Percentiles rank a stretch among this genome's conserved stretches.
These are phyloP conservation scores for Pythium grandisporangium DNA, from an alignment of 352 stramenopile genomes.

Conservation along the genomic window DNA sequence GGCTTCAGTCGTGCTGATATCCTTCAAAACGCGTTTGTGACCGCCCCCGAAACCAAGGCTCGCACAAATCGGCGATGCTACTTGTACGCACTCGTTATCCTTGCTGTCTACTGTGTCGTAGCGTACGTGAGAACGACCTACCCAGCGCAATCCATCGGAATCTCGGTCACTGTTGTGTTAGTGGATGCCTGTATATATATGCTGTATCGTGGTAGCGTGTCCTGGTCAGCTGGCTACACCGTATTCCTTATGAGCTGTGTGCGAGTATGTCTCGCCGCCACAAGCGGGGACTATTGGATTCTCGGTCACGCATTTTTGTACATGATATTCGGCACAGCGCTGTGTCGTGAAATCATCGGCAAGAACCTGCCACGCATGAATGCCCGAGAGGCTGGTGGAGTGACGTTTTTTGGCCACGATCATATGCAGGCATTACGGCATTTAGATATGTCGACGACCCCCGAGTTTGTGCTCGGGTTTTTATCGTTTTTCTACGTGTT, in stretches of 20 bases:
- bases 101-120: slow-evolving; percentile 56
- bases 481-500: slow-evolving; percentile 85
- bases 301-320: slow-evolving; percentile 72
- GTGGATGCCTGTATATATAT: slow-evolving; percentile 73
- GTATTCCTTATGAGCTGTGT: slow-evolving; percentile 69
- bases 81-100: slow-evolving; percentile 24
- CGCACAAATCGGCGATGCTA: slow-evolving; percentile 50
- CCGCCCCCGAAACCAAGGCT: slow-evolving; percentile 29
- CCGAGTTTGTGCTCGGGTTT: slow-evolving; percentile 76
- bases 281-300: slow-evolving; percentile 70
- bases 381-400: slow-evolving; percentile 66
- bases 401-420: slow-evolving; percentile 82
- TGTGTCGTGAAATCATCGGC: slow-evolving; percentile 78
- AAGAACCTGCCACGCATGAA: slow-evolving; percentile 76
- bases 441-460: slow-evolving; percentile 65
- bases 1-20: slow-evolving; percentile 69
- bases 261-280: slow-evolving; percentile 59
- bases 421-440: slow-evolving; percentile 40
- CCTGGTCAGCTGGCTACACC: slow-evolving; percentile 76
- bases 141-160: slow-evolving; percentile 44
- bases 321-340: slow-evolving; percentile 66
- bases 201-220: slow-evolving; percentile 49
- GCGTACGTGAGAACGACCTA: slow-evolving; percentile 43
- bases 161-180: slow-evolving; percentile 55
- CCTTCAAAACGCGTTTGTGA: slow-evolving; percentile 74